These are phyloP conservation scores for Boeremia lycopersici DNA, from an alignment of 2,329 filamentous ascomycete genomes.

Conservation along the genomic window DNA sequence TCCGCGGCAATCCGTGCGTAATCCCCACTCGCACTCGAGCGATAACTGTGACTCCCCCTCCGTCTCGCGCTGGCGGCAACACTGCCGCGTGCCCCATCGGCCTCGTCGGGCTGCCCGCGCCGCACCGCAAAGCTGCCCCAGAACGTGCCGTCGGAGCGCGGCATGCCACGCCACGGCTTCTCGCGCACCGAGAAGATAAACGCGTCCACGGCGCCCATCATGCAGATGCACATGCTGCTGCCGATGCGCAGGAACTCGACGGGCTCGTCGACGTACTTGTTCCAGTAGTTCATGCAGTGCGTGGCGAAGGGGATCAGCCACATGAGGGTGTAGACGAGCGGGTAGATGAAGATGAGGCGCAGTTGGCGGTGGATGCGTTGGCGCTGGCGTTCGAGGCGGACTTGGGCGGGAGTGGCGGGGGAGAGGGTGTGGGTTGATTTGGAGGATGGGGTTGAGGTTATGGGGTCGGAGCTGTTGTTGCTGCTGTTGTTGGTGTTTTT, in stretches of 20 bases:
- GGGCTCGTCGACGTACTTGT: slow-evolving; percentile 57
- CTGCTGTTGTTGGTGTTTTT: no score
- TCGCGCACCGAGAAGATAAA: slow-evolving; percentile 72
- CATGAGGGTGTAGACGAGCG: slow-evolving; percentile 71
- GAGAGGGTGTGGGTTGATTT: neutral
- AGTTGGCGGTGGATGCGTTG: slow-evolving; percentile 70
- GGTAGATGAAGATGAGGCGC: slow-evolving; percentile 76
- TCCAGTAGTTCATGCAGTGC: slow-evolving; percentile 66
- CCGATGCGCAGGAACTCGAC: slow-evolving; percentile 64
- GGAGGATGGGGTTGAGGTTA: neutral
- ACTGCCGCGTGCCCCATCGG: neutral
- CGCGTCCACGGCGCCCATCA: slow-evolving; percentile 72
- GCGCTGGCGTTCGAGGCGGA: slow-evolving; percentile 45
- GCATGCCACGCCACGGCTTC: slow-evolving; percentile 70
- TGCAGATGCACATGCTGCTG: slow-evolving; percentile 63
- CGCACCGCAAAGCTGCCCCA: slow-evolving; percentile 41
- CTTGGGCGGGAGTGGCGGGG: slow-evolving; percentile 10
- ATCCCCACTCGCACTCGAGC: slow-evolving; percentile 30
- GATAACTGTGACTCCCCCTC: slow-evolving; percentile 5
- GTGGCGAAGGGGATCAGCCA: slow-evolving; percentile 75
- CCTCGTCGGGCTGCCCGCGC: no score
- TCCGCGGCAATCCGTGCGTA: slow-evolving; percentile 39
- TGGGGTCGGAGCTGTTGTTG: neutral
- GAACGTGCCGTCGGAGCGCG: slow-evolving; percentile 51
- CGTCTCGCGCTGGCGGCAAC: neutral